Base-by-base conservation (phyloP, 2,329 filamentous ascomycete genomes). In the Botrytis tulipae region DNA sequence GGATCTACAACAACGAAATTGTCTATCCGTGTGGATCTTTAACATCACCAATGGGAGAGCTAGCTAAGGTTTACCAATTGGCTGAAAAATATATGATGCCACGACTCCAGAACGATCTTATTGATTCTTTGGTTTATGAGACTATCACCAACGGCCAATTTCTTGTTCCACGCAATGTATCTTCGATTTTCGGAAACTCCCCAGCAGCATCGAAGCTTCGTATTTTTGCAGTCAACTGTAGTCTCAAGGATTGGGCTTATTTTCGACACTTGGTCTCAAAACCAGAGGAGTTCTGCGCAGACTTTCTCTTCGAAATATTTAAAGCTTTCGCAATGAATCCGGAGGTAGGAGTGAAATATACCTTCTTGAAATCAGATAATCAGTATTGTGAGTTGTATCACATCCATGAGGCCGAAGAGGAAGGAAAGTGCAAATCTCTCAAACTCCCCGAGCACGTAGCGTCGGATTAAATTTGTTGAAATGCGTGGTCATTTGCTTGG, bases 91-190 rank as follows among this genome's bases (percentile, higher is more conserved):
- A 65, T 8, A 3, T 2, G 5, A 71, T 71, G 70, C 70, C 59
- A 22, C 16, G 22, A 16, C 44, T 71, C n/a, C 57, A 71, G 42
- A 71, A 71, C 4, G 42, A 71, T 42, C 5, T 37, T 1, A 65
- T 65, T 14, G 70, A 71, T 54, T 46, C 68, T 22, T 37, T 66
- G 12, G 44, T 66, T 8, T 25, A 48, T 37, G 63, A 66, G 1
- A 35, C 25, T n/a, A 5, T 25, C 14, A 20, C 29, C 6, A 66
- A 14, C 4, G 1, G 5, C 20, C 1, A 3, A 8, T 4, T 20
- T 16, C 16, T 48, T 1, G 6, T 37, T 1, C 7, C 10, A 25
- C 0, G 0, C 8, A 0, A 0, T 8, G n/a, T 25, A 25, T 9
- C 9, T n/a, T 25, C 20, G 0, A 35, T 32, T 29, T 66, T 25